Percentiles rank a stretch among this genome's conserved stretches.
These are phyloP conservation scores for Flaveria trinervia DNA, from an alignment of 129 eudicot species.

Conservation along the genomic window DNA sequence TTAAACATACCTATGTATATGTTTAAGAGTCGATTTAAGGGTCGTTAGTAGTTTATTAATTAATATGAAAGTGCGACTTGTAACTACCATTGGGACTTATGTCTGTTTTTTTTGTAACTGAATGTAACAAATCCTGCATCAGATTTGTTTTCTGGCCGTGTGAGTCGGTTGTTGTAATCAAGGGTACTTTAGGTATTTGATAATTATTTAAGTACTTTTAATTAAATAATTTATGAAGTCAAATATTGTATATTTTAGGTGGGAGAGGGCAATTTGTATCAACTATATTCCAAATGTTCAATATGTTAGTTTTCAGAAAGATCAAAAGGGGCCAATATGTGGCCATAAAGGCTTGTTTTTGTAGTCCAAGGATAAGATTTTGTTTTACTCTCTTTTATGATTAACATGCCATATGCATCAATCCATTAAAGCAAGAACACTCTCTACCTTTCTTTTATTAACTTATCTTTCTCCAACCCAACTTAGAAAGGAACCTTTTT, in stretches of 20 bases:
- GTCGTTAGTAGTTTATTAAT: no score
- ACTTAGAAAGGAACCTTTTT: slow-evolving; percentile 19
- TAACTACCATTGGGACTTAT: no score
- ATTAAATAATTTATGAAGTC: background rate
- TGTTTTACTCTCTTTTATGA: slow-evolving; percentile 49
- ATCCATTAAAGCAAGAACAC: slow-evolving; percentile 40
- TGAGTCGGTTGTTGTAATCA: background rate
- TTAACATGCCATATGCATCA: slow-evolving; percentile 48
- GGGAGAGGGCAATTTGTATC: background rate
- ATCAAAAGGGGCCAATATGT: slow-evolving; percentile 41
- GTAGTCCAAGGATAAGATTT: slow-evolving; percentile 36
- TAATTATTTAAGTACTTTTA: background rate
- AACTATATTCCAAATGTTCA: background rate
- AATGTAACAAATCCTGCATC: no score
- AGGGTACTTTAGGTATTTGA: slow-evolving; percentile 4
- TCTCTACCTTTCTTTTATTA: slow-evolving; percentile 41
- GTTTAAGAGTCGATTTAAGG: no score
- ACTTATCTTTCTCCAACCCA: slow-evolving; percentile 30
- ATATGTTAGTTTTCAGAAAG: slow-evolving; percentile 28
- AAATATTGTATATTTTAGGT: background rate
- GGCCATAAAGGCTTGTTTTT: slow-evolving; percentile 39
- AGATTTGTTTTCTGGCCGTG: no score
- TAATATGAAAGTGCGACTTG: no score
- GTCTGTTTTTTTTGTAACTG: no score
- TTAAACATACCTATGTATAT: no score